Evolutionary conservation across 2,329 filamentous ascomycete genomes (phyloP).

Genomic region (Cercospora sojina): DNA sequence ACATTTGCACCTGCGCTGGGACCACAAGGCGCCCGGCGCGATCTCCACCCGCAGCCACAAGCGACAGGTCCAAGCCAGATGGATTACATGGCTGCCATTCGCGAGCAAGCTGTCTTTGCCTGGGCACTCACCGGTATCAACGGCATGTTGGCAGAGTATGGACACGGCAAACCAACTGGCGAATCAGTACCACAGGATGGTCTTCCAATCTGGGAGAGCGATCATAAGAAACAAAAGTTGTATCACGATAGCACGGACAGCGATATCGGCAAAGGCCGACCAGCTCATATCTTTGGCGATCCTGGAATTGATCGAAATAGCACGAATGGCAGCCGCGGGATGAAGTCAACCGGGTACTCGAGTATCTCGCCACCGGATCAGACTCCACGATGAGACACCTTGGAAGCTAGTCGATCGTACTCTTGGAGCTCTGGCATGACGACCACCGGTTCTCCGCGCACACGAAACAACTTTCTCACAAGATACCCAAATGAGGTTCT

Average conservation of each 20-base stretch:
- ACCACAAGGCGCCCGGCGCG: slow-evolving; percentile 33
- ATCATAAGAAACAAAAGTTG: slow-evolving; percentile 15
- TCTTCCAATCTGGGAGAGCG: slow-evolving; percentile 56
- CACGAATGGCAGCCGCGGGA: slow-evolving; percentile 18
- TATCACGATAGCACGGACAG: slow-evolving; percentile 13
- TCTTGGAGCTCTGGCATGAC: neutral
- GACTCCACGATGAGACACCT: neutral
- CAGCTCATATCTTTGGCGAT: slow-evolving; percentile 35
- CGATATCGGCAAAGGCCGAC: slow-evolving; percentile 7
- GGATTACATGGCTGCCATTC: slow-evolving; percentile 75
- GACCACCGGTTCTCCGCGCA: neutral
- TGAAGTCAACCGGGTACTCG: slow-evolving; percentile 18
- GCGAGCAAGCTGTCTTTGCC: slow-evolving; percentile 83
- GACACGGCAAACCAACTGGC: slow-evolving; percentile 61
- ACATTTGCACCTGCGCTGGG: slow-evolving; percentile 41
- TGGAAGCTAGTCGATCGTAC: neutral
- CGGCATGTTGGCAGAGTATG: slow-evolving; percentile 65
- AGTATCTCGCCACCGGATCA: slow-evolving; percentile 15
- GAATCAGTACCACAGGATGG: slow-evolving; percentile 62
- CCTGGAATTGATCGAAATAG: slow-evolving; percentile 32
- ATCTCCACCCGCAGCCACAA: slow-evolving; percentile 44
- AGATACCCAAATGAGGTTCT: slow-evolving; percentile 4
- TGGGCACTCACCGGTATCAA: slow-evolving; percentile 82
- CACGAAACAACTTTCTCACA: neutral
- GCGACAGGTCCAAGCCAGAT: slow-evolving; percentile 50